Evolutionary conservation across 2,329 filamentous ascomycete genomes (phyloP), one percentile per base, ranked within the genome.

Genomic region (Myriosclerotinia duriaeana): DNA sequence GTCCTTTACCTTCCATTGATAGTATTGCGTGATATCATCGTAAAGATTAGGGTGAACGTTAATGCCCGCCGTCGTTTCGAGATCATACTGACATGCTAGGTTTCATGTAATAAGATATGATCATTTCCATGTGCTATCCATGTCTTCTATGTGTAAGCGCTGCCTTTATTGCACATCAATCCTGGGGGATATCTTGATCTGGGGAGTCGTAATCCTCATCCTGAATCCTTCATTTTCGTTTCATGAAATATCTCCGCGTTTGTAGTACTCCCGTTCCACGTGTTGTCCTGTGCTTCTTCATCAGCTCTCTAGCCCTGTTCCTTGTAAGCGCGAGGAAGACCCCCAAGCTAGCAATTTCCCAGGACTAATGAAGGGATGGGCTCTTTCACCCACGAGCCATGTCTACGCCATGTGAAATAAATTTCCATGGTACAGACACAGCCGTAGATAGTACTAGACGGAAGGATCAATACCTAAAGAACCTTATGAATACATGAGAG

Each of bases 201-300:
- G 36, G 42, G 1, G 36, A 36, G 55, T n/a, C 26, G 40, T 34
- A 15, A 59, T 46, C 26, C 26, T 59, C 56, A 48, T 59, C 44
- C 58, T 61, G n/a, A 61, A 61, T 61, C 58, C 58, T 61, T 52
- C 34, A 50, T 38, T 61, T 50, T 8, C n/a, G 44, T 61, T 38
- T 61, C 58, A 61, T 14, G 44, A 61, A 50, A 20, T 8, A 34
- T 61, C 44, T 61, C 34, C 34, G 58, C 58, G 46, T 30, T 61
- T 61, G 44, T 50, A 34, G n/a, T 40, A n/a, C 38, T 61, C 53
- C 34, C 34, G 34, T 38, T 55, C 53, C 34, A 22, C 53, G 5
- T 14, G 20, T 9, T 26, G 44, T 36, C 46, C 58, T 26, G 44
- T 61, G 58, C 58, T 61, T 52, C 22, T 30, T 15, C 48, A 52